Conservation (phyloP, 345 rosid species). For the Leavenworthia alabamica region DNA sequence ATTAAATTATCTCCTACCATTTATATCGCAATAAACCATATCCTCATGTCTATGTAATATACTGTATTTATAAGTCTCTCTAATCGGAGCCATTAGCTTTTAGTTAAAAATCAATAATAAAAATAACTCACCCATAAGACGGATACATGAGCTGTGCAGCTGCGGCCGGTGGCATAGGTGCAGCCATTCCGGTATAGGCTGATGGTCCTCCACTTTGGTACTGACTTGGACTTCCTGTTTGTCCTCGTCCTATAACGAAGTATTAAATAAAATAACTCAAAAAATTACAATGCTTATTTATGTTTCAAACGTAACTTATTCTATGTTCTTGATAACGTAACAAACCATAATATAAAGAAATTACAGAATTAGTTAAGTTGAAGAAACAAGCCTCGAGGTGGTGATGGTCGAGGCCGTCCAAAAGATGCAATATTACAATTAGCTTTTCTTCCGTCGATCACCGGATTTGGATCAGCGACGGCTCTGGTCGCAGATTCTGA, state of each 20-base stretch:
- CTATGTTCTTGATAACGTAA: neutral
- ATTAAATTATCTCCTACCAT: slow-evolving; percentile 31
- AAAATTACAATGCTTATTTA: neutral
- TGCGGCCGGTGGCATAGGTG: slow-evolving; percentile 36
- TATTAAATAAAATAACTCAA: neutral
- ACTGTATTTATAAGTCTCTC: slow-evolving; percentile 21
- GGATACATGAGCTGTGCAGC: slow-evolving; percentile 45
- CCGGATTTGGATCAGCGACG: slow-evolving; percentile 70
- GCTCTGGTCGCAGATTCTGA: slow-evolving; percentile 84
- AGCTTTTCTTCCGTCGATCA: slow-evolving; percentile 84
- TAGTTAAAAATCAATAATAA: neutral
- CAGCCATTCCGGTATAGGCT: slow-evolving; percentile 45
- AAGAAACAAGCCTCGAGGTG: slow-evolving; percentile 60
- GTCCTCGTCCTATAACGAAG: slow-evolving; percentile 49
- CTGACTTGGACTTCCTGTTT: slow-evolving; percentile 45
- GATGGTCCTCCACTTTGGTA: slow-evolving; percentile 54
- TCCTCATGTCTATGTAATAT: neutral
- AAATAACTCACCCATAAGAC: slow-evolving; percentile 22
- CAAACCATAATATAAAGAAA: neutral
- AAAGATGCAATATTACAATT: slow-evolving; percentile 89
- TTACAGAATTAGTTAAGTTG: neutral
- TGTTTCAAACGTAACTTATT: neutral
- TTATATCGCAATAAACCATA: slow-evolving; percentile 16
- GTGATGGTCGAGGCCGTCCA: slow-evolving; percentile 80
- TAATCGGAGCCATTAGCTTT: neutral